Evolutionary conservation across 805 yeast genomes (phyloP), one percentile per base, ranked within the genome.

Genomic region (Wickerhamomyces canadensis): DNA sequence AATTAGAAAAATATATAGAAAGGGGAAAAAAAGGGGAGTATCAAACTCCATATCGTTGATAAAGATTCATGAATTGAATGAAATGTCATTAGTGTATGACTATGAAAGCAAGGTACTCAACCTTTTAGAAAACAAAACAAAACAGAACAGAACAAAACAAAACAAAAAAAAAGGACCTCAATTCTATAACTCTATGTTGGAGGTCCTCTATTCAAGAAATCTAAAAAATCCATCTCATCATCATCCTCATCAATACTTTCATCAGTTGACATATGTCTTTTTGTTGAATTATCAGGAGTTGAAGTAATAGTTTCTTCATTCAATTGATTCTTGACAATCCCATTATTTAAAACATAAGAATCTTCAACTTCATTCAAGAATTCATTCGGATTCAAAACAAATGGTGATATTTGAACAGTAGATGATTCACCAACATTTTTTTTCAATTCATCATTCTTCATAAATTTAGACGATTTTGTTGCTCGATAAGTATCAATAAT

Each of bases 131-230:
- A 21, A 7, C 23, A 21, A 21, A 21, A 7, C 23, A 21, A 21
- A 21, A 7, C 10, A 19, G 22, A 3, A 16, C 17, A 14, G 16
- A 36, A 8, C 29, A 12, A 9, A 23, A 18, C 15, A 17, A 23
- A 22, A 22, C 25, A 32, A 18, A 15, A 21, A n/a, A 13, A 7
- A 10, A 7, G 7, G 10, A 21, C 23, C 30, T n/a, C n/a, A n/a
- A n/a, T n/a, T n/a, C n/a, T n/a, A n/a, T n/a, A n/a, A n/a, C 6
- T 5, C 14, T 28, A 18, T 2, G 13, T 32, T 10, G 51, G 54
- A 4, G 69, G 71, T 2, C 74, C 76, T 24, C 54, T 57, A 26
- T 60, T 62, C 41, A 72, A 58, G 43, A 72, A 69, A 41, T 70
- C 77, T 47, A 71, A 35, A 35, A 72, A 58, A 46, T 71, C 77